These are phyloP conservation scores for Fistulina hepatica DNA, from an alignment of 1,284 basidiomycete species.

Conservation along the genomic window DNA sequence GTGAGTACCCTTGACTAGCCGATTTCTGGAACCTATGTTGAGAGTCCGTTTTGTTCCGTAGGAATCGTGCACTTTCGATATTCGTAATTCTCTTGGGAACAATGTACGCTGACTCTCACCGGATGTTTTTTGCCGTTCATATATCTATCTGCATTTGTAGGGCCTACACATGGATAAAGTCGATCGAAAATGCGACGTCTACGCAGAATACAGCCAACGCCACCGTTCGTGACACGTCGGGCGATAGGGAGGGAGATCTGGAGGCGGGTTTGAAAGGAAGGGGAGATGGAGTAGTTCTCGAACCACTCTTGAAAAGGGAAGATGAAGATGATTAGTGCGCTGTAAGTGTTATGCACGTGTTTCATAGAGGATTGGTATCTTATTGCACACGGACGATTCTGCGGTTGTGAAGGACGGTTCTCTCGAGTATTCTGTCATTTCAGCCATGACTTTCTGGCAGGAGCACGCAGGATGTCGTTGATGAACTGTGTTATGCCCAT, in stretches of 20 bases:
- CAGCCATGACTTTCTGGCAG: too few relatives aligned
- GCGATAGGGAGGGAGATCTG: slow-evolving; percentile 12
- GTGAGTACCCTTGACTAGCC: slow-evolving; percentile 29
- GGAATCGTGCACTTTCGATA: slow-evolving; percentile 53
- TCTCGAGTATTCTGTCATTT: too few relatives aligned
- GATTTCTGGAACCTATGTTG: slow-evolving; percentile 2
- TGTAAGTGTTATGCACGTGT: too few relatives aligned
- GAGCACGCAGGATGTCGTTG: too few relatives aligned
- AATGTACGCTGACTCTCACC: slow-evolving; percentile 30
- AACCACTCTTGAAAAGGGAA: too few relatives aligned
- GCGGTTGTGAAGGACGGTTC: too few relatives aligned
- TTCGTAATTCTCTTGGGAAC: slow-evolving; percentile 51
- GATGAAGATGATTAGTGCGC: too few relatives aligned
- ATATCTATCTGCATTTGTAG: slow-evolving; percentile 20
- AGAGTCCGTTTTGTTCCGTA: slow-evolving; percentile 18
- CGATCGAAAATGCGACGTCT: slow-evolving; percentile 29
- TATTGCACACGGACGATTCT: too few relatives aligned
- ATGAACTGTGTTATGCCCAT: too few relatives aligned
- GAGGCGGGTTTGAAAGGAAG: too few relatives aligned
- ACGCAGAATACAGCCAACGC: slow-evolving; percentile 22
- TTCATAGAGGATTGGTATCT: too few relatives aligned
- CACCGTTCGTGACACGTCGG: slow-evolving; percentile 32
- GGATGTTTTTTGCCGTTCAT: slow-evolving; percentile 2
- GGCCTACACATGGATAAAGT: slow-evolving; percentile 62
- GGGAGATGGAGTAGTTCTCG: too few relatives aligned